These are phyloP conservation scores for Solanum dulcamara DNA, from an alignment of 257 asterid genomes.

Conservation along the genomic window DNA sequence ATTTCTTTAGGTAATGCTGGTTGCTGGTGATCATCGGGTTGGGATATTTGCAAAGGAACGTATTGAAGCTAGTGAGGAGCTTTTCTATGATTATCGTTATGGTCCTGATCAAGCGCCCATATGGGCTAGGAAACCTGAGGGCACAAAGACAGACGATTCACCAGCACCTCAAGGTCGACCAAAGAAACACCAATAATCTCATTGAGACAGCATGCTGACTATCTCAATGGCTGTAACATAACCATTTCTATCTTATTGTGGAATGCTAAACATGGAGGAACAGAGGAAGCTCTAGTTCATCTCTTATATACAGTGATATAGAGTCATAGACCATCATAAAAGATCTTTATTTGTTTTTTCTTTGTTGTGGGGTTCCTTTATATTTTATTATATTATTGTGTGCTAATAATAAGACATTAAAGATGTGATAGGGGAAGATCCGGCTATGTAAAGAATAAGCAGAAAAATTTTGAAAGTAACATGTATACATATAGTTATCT, in stretches of 20 bases:
- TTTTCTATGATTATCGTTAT: constrained; percentile 85
- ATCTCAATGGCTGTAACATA: background rate
- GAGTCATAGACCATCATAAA: no score
- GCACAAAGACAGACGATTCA: constrained; percentile 50
- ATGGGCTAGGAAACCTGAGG: constrained; percentile 81
- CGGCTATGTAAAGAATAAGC: background rate
- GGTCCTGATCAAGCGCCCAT: constrained; percentile 89
- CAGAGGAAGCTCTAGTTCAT: background rate
- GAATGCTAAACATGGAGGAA: background rate
- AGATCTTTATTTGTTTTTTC: background rate
- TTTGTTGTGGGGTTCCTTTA: background rate
- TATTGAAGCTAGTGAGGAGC: constrained; percentile 77
- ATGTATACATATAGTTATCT: background rate
- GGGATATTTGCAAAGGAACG: constrained; percentile 88
- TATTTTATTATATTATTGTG: background rate
- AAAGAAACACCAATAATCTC: constrained; percentile 86
- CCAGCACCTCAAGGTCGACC: constrained; percentile 59
- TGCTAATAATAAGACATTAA: background rate
- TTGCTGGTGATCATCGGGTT: constrained; percentile 98
- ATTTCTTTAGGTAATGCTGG: constrained; percentile 59
- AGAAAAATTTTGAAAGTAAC: background rate
- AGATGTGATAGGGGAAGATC: background rate
- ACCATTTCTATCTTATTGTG: background rate
- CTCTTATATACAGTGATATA: background rate
- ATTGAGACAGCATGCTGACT: constrained; percentile 11